Percentiles rank a stretch among this genome's conserved stretches.
Conservation (phyloP, 257 asterid species). For the Capsicum rhomboideum region DNA sequence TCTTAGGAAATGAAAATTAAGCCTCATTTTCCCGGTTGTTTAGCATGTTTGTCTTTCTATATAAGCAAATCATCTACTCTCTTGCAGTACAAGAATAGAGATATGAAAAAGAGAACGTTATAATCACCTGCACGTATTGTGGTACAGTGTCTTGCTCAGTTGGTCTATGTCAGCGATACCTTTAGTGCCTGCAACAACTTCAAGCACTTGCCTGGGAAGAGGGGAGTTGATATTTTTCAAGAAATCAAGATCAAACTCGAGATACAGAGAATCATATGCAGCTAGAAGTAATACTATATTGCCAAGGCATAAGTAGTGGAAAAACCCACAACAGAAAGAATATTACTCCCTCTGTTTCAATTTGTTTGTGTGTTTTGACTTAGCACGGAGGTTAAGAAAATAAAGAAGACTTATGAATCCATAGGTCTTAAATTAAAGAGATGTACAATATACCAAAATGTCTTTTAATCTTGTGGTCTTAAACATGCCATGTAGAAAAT, state of each 20-base stretch:
- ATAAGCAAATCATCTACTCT: not conserved
- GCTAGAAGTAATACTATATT: not conserved
- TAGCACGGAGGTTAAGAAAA: no score
- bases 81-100: not conserved
- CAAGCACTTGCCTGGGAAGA: slow-evolving; percentile 76
- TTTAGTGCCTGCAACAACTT: slow-evolving; percentile 89
- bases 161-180: slow-evolving; percentile 62
- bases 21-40: not conserved
- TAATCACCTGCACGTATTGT: slow-evolving; percentile 78
- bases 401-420: no score
- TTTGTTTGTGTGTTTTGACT: no score
- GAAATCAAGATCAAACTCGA: not conserved
- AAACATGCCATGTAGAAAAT: no score
- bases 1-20: not conserved
- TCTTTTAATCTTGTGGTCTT: no score
- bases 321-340: not conserved
- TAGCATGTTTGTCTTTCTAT: not conserved
- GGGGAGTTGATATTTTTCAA: not conserved
- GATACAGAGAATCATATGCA: not conserved
- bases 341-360: not conserved
- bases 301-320: not conserved
- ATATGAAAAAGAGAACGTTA: not conserved
- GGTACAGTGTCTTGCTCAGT: slow-evolving; percentile 69
- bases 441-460: no score
- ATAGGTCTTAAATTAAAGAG: no score